Evolutionary conservation across 345 rosid species (phyloP).

Genomic region (Pistacia integerrima): DNA sequence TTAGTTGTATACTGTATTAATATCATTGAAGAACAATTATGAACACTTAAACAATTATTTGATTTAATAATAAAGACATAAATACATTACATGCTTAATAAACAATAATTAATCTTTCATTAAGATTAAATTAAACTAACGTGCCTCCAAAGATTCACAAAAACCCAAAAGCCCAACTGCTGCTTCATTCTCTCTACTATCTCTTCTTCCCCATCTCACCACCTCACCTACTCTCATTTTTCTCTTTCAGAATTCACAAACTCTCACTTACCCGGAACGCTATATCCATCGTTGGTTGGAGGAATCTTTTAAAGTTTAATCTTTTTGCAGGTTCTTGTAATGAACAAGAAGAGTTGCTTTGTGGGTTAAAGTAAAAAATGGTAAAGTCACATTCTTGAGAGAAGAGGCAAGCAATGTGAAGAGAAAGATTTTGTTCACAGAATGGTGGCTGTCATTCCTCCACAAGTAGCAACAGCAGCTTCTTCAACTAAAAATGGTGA

Average conservation of each 20-base stretch:
- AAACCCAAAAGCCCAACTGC: slow-evolving; percentile 42
- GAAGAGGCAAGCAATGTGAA: slow-evolving; percentile 30
- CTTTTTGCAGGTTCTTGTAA: slow-evolving; percentile 11
- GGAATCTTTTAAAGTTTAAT: no score
- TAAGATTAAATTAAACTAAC: slow-evolving; percentile 24
- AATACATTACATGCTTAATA: neutral
- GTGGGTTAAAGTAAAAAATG: slow-evolving; percentile 15
- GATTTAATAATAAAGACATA: neutral
- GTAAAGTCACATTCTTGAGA: slow-evolving; percentile 19
- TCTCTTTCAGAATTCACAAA: slow-evolving; percentile 15
- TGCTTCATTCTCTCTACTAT: slow-evolving; percentile 24
- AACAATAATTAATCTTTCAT: neutral
- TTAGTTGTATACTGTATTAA: no score
- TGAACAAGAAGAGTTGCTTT: slow-evolving; percentile 2
- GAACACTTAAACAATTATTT: no score
- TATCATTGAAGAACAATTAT: no score
- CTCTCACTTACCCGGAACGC: slow-evolving; percentile 29
- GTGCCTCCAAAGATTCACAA: slow-evolving; percentile 32
- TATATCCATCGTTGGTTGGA: slow-evolving; percentile 2
- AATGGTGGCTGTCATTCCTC: slow-evolving; percentile 75
- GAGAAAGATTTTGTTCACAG: slow-evolving; percentile 25
- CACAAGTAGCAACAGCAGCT: slow-evolving; percentile 38
- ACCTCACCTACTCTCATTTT: slow-evolving; percentile 28
- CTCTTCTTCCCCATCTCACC: slow-evolving; percentile 28
- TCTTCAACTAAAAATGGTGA: slow-evolving; percentile 19